Base-by-base conservation (phyloP, 106 monocot species). In the Apostasia shenzhenica region DNA sequence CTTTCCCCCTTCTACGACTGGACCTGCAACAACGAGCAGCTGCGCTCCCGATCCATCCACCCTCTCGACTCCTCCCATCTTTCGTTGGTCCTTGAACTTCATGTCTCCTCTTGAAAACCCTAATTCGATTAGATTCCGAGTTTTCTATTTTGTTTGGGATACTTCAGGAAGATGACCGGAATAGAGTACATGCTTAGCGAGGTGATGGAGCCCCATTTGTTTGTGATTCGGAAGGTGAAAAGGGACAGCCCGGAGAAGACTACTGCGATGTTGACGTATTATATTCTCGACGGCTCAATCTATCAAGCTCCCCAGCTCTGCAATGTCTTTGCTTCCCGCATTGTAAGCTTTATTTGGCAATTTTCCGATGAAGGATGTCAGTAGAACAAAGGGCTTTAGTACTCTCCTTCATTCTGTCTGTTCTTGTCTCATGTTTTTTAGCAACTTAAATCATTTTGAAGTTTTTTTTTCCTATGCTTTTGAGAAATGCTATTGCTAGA, bases 171-270 rank as follows among this genome's bases (percentile, higher is more conserved):
- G 77, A 99, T 99, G 93, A 99, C 93, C 62, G 99, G 99, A 59
- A 83, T 68, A n/a, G 99, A 99, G 81, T 99, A 87, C 71, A 74
- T 85, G 83, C 73, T 99, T 70, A 87, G 79, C 54, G 99, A 99
- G 70, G 99, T 88, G 75, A 83, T 85, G 93, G 99, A 99, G 73
- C 99, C 92, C n/a, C 87, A 99, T 67, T 68, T 99, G 57, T 99
- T 99, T 75, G 93, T 99, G 51, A 90, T 99, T 40, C 76, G 93
- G 65, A 99, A 99, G 81, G 90, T 90, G 80, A 99, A 83, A 85
- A 80, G 99, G 69, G 99, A 99, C 45, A 82, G 87, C 47, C 90
- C 93, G 4, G 99, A 99, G 76, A 99, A 93, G 75, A 83, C 83
- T 48, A 87, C 56, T 37, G 85, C 99, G 6, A 85, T 90, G 87